A percentile compares a stretch with the other conserved stretches of the same genome.
These are phyloP conservation scores for Calonectria naviculata DNA, from an alignment of 2,329 filamentous ascomycete genomes.

Conservation along the genomic window DNA sequence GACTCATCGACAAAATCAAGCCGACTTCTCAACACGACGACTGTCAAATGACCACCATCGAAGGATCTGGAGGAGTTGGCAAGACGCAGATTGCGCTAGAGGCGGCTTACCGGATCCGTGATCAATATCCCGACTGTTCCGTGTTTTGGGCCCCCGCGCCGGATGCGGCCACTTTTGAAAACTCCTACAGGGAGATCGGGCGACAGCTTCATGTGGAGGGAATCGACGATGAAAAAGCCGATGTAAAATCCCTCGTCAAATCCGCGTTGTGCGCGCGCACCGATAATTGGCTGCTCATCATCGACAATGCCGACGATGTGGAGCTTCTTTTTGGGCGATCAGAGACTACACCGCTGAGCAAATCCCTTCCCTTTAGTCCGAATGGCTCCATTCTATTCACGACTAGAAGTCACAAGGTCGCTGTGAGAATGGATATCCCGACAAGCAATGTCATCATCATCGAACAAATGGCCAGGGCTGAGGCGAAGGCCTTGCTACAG, in stretches of 20 bases:
- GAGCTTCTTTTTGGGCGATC: conserved; percentile 40
- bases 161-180: conserved; percentile 44
- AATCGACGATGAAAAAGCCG: conserved; percentile 45
- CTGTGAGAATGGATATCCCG: conserved; percentile 13
- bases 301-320: conserved; percentile 57
- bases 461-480: conserved; percentile 27
- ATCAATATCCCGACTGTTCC: conserved; percentile 42
- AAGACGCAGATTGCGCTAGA: conserved; percentile 54
- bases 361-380: conserved; percentile 42
- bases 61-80: conserved; percentile 50
- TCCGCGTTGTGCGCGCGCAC: conserved; percentile 38
- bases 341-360: conserved; percentile 14
- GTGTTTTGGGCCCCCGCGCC: conserved; percentile 54
- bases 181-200: conserved; percentile 49
- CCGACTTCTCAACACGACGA: background rate
- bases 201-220: conserved; percentile 37
- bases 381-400: conserved; percentile 35
- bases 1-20: conserved; percentile 13
- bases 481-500: conserved; percentile 36
- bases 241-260: conserved; percentile 51
- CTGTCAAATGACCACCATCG: conserved; percentile 13
- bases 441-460: conserved; percentile 29
- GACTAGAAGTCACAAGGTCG: conserved; percentile 28
- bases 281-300: conserved; percentile 53
- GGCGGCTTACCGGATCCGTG: conserved; percentile 41